phyloP scores from a whole-genome alignment of 192 early-diverging fungal species.

The Pilaira anomala region DNA sequence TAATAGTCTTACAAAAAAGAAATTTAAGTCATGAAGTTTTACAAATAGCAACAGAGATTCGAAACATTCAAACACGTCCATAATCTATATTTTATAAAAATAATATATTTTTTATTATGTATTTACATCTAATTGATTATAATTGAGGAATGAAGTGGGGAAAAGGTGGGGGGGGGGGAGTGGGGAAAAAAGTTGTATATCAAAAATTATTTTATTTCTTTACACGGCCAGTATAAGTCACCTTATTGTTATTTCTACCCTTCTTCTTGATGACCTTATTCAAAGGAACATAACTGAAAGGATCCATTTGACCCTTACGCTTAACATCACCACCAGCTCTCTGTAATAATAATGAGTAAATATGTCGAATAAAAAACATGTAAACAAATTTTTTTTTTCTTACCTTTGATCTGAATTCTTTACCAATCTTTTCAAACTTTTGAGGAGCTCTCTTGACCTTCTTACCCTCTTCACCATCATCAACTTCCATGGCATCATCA shows the following conservation, averaged over 20 bases:
- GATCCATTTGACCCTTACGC: conserved; percentile 82
- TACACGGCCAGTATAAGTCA: conserved; percentile 38
- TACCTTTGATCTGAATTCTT: conserved; percentile 80
- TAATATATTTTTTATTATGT: no score
- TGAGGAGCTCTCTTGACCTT: conserved; percentile 34
- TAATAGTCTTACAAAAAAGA: neutral
- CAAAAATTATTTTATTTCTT: conserved; percentile 30
- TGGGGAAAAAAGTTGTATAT: no score
- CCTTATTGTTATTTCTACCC: conserved; percentile 46
- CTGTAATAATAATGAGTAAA: conserved; percentile 11
- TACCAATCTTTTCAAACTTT: conserved; percentile 48
- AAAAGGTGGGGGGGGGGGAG: no score
- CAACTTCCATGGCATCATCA: conserved; percentile 63
- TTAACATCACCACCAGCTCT: conserved; percentile 92
- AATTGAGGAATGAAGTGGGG: no score
- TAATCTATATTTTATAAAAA: no score
- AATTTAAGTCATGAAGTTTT: neutral
- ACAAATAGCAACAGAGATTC: neutral
- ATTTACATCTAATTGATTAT: no score
- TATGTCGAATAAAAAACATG: neutral
- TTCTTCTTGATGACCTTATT: conserved; percentile 58
- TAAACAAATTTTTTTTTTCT: neutral
- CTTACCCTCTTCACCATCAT: conserved; percentile 49
- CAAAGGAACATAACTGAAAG: conserved; percentile 95
- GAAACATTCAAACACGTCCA: neutral